Conservation (phyloP, 1,139 yeast species). For the Kodamaea sp. region DNA sequence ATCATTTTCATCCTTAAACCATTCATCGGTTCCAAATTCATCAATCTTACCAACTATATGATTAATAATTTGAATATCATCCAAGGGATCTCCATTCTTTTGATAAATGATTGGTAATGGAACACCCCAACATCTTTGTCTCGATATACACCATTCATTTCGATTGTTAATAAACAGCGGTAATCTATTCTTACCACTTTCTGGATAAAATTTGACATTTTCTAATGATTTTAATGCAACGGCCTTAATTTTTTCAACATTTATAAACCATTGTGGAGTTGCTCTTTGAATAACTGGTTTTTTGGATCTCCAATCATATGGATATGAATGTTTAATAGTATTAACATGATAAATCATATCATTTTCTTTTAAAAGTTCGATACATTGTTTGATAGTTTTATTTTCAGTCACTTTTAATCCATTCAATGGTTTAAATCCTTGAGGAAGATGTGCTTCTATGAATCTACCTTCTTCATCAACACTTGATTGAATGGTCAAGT, state of each 20-base stretch:
- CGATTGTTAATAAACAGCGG: conserved; percentile 70
- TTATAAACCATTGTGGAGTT: conserved; percentile 96
- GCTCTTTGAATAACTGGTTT: conserved; percentile 93
- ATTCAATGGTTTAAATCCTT: conserved; percentile 39
- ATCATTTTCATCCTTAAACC: conserved; percentile 62
- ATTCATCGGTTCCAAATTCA: conserved; percentile 64
- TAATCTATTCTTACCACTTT: conserved; percentile 66
- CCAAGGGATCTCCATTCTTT: conserved; percentile 56
- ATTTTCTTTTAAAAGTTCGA: conserved; percentile 37
- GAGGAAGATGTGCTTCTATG: conserved; percentile 39
- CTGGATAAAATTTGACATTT: conserved; percentile 68
- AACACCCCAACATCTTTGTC: conserved; percentile 99
- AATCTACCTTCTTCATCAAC: conserved; percentile 76
- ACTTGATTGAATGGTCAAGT: conserved; percentile 64
- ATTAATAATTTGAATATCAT: conserved; percentile 49
- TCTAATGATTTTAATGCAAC: conserved; percentile 58
- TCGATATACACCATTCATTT: conserved; percentile 95
- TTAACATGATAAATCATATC: conserved; percentile 50
- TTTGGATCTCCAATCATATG: conserved; percentile 96
- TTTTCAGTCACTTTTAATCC: conserved; percentile 60
- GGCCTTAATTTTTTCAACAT: conserved; percentile 69
- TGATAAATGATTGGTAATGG: conserved; percentile 87
- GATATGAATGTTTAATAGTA: conserved; percentile 76
- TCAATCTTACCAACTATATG: conserved; percentile 52
- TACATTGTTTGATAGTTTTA: conserved; percentile 45